Evolutionary conservation across 2,329 filamentous ascomycete species (phyloP).

Genomic region (Penicillium crustosum): DNA sequence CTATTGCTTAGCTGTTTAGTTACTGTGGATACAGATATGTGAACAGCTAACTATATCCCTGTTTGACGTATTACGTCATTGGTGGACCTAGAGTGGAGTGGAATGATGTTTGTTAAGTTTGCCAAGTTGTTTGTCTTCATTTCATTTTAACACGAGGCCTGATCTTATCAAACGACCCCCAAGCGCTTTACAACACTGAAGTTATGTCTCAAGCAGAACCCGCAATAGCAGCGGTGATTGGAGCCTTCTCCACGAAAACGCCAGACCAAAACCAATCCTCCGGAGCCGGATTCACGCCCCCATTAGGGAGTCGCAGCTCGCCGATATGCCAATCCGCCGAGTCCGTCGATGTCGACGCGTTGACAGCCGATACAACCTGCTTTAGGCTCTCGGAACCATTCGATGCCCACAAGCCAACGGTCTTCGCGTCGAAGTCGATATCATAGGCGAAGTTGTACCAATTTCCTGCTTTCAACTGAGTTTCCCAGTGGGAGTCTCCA

Average conservation of each 20-base stretch:
- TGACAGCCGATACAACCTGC: constrained; percentile 61
- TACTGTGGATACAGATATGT: too few species aligned
- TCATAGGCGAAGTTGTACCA: constrained; percentile 78
- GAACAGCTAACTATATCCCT: too few species aligned
- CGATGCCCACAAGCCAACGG: constrained; percentile 69
- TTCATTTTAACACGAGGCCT: background rate
- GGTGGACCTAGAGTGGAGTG: background rate
- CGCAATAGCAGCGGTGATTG: constrained; percentile 42
- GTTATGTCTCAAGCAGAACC: constrained; percentile 24
- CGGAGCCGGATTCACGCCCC: constrained; percentile 51
- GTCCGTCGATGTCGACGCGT: constrained; percentile 62
- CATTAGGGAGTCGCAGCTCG: constrained; percentile 63
- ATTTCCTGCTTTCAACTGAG: constrained; percentile 59
- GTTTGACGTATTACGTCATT: background rate
- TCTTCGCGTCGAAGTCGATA: constrained; percentile 64
- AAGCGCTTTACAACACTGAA: too few species aligned
- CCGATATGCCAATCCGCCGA: constrained; percentile 73
- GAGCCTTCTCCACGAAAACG: constrained; percentile 66
- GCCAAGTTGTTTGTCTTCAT: background rate
- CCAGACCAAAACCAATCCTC: constrained; percentile 74
- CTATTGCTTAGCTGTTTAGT: too few species aligned
- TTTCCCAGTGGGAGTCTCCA: constrained; percentile 62
- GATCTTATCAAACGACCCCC: too few species aligned
- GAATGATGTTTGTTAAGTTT: background rate
- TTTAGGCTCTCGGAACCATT: constrained; percentile 59